Evolutionary conservation across 2,329 filamentous ascomycete species (phyloP).

Genomic region (Colletotrichum sp.): DNA sequence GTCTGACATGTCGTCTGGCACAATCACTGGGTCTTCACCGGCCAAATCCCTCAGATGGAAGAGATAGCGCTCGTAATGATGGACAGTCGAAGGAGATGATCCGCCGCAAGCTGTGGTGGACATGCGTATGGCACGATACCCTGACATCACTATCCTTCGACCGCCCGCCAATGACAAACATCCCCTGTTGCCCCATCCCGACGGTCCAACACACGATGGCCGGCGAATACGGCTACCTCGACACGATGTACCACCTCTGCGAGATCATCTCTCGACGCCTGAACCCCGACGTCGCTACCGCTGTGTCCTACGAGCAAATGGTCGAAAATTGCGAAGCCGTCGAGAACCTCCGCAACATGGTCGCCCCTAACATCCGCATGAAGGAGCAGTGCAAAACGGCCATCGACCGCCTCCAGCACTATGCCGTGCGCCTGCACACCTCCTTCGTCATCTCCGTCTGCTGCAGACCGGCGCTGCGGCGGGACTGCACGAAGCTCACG

Average conservation of each 20-base stretch:
- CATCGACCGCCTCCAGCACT: conserved; percentile 67
- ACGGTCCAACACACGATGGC: conserved; percentile 42
- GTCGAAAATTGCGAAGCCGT: conserved; percentile 61
- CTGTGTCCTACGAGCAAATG: conserved; percentile 59
- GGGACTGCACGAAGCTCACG: conserved; percentile 56
- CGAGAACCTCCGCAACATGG: conserved; percentile 54
- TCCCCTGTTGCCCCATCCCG: conserved; percentile 60
- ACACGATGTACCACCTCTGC: conserved; percentile 70
- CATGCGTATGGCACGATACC: conserved; percentile 70
- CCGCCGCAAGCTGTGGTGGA: conserved; percentile 66
- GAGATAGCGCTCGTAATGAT: conserved; percentile 48
- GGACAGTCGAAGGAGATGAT: conserved; percentile 58
- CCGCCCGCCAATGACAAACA: conserved; percentile 67
- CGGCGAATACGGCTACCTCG: conserved; percentile 62
- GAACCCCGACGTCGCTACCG: conserved; percentile 57
- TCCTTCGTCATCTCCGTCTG: conserved; percentile 70
- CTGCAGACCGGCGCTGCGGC: conserved; percentile 65
- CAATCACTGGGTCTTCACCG: conserved; percentile 68
- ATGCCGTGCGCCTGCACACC: conserved; percentile 68
- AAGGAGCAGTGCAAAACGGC: conserved; percentile 70
- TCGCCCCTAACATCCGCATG: conserved; percentile 57
- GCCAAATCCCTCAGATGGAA: conserved; percentile 46
- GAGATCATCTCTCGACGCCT: conserved; percentile 63
- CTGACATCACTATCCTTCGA: conserved; percentile 71
- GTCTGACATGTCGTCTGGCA: conserved; percentile 68